Conservation (phyloP, 306 rosid genomes). For the Ormosia semicastrata region DNA sequence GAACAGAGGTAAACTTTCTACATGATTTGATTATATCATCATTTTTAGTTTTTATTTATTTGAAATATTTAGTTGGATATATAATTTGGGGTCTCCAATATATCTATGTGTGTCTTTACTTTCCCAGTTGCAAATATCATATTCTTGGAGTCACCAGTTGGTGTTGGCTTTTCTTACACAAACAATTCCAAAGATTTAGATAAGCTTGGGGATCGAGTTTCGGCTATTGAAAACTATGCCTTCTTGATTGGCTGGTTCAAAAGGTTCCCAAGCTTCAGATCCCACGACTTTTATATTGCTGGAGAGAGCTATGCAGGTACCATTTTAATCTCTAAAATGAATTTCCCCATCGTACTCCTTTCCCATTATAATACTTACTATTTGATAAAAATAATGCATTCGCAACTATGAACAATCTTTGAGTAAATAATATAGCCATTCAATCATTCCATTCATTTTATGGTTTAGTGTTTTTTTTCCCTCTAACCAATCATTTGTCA, state of each 20-base stretch:
- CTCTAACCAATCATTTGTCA: not conserved
- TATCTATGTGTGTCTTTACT: not conserved
- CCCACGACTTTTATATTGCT: conserved; percentile 53
- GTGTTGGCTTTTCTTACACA: conserved; percentile 74
- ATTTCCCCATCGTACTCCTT: not conserved
- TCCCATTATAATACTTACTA: not conserved
- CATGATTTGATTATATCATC: not conserved
- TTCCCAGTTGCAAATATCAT: conserved; percentile 60
- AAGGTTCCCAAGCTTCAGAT: conserved; percentile 54
- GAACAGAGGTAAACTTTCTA: conserved; percentile 45
- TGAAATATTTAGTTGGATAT: not conserved
- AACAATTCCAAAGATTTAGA: conserved; percentile 49
- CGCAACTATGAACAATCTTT: not conserved
- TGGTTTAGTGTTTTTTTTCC: not conserved
- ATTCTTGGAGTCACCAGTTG: conserved; percentile 75
- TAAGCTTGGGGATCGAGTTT: conserved; percentile 52
- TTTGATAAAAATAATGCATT: not conserved
- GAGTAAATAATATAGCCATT: not conserved
- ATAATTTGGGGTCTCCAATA: not conserved
- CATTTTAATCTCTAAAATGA: not conserved
- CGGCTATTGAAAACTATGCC: conserved; percentile 58
- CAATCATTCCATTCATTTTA: not conserved
- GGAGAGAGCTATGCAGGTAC: conserved; percentile 80
- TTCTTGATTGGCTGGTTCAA: conserved; percentile 65
- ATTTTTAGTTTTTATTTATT: not conserved